A percentile compares a stretch with the other conserved stretches of the same genome.
Conservation (phyloP, 805 yeast genomes). For the Saturnispora dispora region DNA sequence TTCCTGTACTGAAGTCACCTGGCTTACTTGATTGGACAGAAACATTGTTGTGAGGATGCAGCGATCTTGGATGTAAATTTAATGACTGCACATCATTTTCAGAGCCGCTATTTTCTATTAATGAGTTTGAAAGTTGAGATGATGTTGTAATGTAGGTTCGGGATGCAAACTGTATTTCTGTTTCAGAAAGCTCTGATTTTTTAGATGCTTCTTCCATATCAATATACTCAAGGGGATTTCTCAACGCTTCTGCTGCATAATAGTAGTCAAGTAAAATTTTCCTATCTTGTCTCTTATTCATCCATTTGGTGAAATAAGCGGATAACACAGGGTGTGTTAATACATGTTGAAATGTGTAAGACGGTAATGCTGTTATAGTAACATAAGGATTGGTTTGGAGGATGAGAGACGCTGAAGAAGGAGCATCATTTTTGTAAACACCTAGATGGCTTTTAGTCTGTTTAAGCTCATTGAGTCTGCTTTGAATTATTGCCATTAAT, state of each 20-base stretch:
- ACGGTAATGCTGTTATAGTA: constrained; percentile 1
- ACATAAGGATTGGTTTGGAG: too few species aligned
- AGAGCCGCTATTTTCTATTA: neutral
- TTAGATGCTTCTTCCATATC: constrained; percentile 1
- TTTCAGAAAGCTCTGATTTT: neutral
- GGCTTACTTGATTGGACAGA: constrained; percentile 15
- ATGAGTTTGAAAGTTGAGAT: neutral
- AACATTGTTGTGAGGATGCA: neutral
- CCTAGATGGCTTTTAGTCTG: neutral
- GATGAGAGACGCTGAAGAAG: neutral
- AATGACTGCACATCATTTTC: neutral
- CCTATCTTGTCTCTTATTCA: constrained; percentile 39
- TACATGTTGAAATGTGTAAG: constrained; percentile 5
- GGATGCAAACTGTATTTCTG: constrained; percentile 15
- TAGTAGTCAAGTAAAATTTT: constrained; percentile 49
- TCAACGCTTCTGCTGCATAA: constrained; percentile 56
- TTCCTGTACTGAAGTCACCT: constrained; percentile 14
- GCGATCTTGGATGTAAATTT: neutral
- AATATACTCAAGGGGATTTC: constrained; percentile 54
- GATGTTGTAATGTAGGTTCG: neutral
- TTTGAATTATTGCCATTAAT: neutral
- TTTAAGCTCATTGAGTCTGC: neutral
- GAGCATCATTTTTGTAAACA: neutral
- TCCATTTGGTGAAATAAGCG: constrained; percentile 43
- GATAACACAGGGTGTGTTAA: constrained; percentile 15